Evolutionary conservation across 176 grass and related monocot species (phyloP).

Genomic region (Oryza australiensis): DNA sequence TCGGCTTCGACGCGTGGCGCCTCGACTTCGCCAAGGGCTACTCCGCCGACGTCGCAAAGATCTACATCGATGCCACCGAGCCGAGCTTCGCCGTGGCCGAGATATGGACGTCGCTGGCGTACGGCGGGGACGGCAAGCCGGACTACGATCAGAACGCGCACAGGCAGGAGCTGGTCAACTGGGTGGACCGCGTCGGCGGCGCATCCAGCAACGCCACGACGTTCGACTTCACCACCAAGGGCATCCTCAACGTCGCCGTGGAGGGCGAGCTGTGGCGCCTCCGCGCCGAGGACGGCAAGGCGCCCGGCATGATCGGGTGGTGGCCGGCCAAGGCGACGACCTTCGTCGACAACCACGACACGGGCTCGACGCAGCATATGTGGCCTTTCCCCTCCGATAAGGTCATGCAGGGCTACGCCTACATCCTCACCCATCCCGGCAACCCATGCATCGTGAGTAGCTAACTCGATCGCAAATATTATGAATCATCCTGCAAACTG

Average conservation of each 20-base stretch:
- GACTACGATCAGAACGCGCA: slow-evolving; percentile 50
- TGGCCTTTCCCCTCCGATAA: slow-evolving; percentile 78
- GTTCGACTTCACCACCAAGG: slow-evolving; percentile 86
- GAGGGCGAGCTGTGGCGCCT: slow-evolving; percentile 63
- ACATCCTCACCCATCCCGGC: slow-evolving; percentile 87
- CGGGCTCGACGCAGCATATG: slow-evolving; percentile 73
- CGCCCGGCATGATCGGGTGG: slow-evolving; percentile 71
- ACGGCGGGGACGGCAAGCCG: slow-evolving; percentile 43
- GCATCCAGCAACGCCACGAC: slow-evolving; percentile 26
- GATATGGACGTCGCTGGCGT: slow-evolving; percentile 62
- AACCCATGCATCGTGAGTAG: slow-evolving; percentile 76
- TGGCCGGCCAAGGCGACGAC: slow-evolving; percentile 71
- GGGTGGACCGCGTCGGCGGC: slow-evolving; percentile 49
- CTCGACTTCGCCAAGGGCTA: slow-evolving; percentile 81
- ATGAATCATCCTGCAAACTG: not conserved
- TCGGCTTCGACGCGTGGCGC: slow-evolving; percentile 86
- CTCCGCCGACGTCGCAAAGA: slow-evolving; percentile 59
- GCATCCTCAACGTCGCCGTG: slow-evolving; percentile 69
- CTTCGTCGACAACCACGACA: slow-evolving; percentile 89
- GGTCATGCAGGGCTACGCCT: slow-evolving; percentile 95
- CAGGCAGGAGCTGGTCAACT: slow-evolving; percentile 76
- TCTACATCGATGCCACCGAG: slow-evolving; percentile 63
- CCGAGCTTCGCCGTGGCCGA: slow-evolving; percentile 66
- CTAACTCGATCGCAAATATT: no score
- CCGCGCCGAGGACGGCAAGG: slow-evolving; percentile 52